Base-by-base conservation (phyloP, 192 early-diverging fungal species). In the Umbelopsis vinacea region DNA sequence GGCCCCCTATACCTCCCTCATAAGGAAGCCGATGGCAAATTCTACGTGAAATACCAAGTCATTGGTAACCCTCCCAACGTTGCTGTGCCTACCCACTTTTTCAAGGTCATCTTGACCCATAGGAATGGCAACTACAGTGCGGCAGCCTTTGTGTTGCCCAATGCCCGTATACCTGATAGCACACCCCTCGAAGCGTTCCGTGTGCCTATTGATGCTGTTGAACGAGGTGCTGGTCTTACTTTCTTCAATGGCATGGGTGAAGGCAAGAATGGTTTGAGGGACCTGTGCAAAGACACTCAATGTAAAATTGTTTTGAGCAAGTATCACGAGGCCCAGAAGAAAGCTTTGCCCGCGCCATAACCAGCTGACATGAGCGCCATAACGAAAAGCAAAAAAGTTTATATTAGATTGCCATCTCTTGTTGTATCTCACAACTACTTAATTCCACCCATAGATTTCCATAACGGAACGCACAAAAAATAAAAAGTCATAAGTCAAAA, bases 21-120 rank as follows among this genome's bases (percentile, higher is more conserved):
- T 54, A 76, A 85, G 66, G 92, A 92, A 50, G 69, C 74, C 0
- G 89, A 91, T 74, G 86, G 87, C 52, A 92, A 90, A 81, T 92
- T 80, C 74, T 90, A 92, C 52, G 89, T 96, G 12, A 92, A 88
- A 46, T 94, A 95, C 72, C 89, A 98, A 82, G 90, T 97, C 24
- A 92, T 98, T 66, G 95, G 96, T 0, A 83, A 86, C 63, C 90
- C 93, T 29, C 94, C 94, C 24, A 94, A 93, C 67, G 87, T 93
- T 48, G 91, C 91, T 10, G 96, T 98, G 2, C 95, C 96, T 6
- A 97, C 95, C 5, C 95, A 97, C 69, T 97, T 95, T 78, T 98
- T 88, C 83, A 98, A 98, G 82, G 90, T 95, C 23, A 90, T 96
- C 35, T 75, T 95, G 78, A 93, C 89, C 3, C 77, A 83, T 54